Conservation (phyloP, 2,329 filamentous ascomycete genomes). For the Alternaria brassicicola region DNA sequence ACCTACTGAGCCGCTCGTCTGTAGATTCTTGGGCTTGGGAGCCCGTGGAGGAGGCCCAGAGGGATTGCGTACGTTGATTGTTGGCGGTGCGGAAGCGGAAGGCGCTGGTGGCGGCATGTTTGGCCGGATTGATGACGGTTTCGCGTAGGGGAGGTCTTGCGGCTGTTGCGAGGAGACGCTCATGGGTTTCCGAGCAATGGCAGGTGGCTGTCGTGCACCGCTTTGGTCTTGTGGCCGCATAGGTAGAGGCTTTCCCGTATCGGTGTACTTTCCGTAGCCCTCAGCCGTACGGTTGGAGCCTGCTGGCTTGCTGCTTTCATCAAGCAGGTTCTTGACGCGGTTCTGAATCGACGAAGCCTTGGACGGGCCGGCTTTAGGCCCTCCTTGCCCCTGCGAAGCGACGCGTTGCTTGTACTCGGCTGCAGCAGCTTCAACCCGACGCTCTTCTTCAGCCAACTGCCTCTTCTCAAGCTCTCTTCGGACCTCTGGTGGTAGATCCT, state of each 20-base stretch:
- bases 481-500: slow-evolving; percentile 83
- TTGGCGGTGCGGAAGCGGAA: slow-evolving; percentile 44
- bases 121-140: slow-evolving; percentile 32
- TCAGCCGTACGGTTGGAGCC: slow-evolving; percentile 74
- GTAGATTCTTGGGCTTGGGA: slow-evolving; percentile 66
- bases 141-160: slow-evolving; percentile 37
- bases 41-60: slow-evolving; percentile 56
- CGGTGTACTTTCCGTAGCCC: slow-evolving; percentile 88
- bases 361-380: slow-evolving; percentile 55
- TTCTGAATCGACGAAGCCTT: slow-evolving; percentile 87
- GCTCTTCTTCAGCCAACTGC: slow-evolving; percentile 84
- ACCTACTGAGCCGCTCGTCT: slow-evolving; percentile 49
- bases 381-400: slow-evolving; percentile 63
- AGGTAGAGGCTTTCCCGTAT: slow-evolving; percentile 40
- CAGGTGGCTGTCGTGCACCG: slow-evolving; percentile 28
- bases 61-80: slow-evolving; percentile 37
- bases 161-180: slow-evolving; percentile 25
- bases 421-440: slow-evolving; percentile 83
- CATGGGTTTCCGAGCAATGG: slow-evolving; percentile 57
- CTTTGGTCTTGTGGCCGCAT: slow-evolving; percentile 38
- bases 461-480: slow-evolving; percentile 86
- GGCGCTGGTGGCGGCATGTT: slow-evolving; percentile 28
- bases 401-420: slow-evolving; percentile 84
- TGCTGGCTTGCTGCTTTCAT: slow-evolving; percentile 67
- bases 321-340: slow-evolving; percentile 83